Evolutionary conservation across 441 rosid genomes (phyloP), one percentile per base, ranked within the genome.

Genomic region (Bruguiera hainesii): DNA sequence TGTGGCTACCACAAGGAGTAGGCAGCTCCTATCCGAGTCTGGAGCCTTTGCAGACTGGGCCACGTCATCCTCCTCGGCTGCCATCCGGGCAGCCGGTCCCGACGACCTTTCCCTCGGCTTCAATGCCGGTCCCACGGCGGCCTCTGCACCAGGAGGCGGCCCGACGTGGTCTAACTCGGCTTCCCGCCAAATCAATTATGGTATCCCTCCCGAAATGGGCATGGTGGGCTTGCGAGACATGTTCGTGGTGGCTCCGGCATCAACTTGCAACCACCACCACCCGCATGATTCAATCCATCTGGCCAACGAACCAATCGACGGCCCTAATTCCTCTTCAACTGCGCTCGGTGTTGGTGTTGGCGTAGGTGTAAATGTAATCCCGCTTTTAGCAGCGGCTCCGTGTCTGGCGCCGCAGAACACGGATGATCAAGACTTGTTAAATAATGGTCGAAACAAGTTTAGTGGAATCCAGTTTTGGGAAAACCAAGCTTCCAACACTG

Each of bases 1-100:
- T 86, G 97, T 94, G 99, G 99, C 99, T 87, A 91, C 96, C 71
- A 82, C 96, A 79, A 83, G 98, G 91, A 81, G 92, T 78, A 84
- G 84, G 57, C 79, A 72, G 71, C 75, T 94, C 30, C 76, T 86
- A 55, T 89, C 97, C 29, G 99, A 91, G 64, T 82, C 98, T 28
- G 97, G 97, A 76, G 96, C 98, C 60, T 89, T 89, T 72, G 90
- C 91, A 31, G 98, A 90, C 78, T 93, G 97, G 98, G 78, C 84
- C n/a, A 63, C 91, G 3, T 74, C 96, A 5, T 74, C 91, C 67
- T 66, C 84, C 60, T 76, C 93, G 37, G 71, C 89, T 4, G 79
- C 63, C 49, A 81, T 75, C 63, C 87, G 97, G 65, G 91, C 96
- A 64, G 84, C 85, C 21, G 74, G 74, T 52, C 83, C 92, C 15